Evolutionary conservation across 306 rosid species (phyloP).

Genomic region (Rosa chinensis): DNA sequence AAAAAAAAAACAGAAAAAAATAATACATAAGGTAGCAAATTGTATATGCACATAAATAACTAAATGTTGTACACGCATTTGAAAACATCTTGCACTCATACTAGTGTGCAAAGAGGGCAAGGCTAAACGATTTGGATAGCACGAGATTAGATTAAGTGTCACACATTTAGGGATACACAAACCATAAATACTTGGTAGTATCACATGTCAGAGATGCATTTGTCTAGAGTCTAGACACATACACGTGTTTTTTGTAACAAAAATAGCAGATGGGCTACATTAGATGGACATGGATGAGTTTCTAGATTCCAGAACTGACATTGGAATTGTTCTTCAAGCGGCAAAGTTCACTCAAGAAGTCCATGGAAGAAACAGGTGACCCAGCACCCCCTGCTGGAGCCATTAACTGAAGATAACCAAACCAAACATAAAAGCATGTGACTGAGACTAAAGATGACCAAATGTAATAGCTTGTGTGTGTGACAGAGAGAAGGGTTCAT

Average conservation of each 20-base stretch:
- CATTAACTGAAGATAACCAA: conserved; percentile 38
- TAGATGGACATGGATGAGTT: background rate
- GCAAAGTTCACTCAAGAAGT: conserved; percentile 68
- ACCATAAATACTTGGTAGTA: background rate
- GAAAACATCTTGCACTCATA: background rate
- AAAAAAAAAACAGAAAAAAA: background rate
- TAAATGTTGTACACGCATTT: background rate
- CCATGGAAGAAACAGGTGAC: conserved; percentile 43
- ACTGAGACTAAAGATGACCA: conserved; percentile 1
- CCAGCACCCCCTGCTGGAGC: conserved; percentile 34
- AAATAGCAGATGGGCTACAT: background rate
- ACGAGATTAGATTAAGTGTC: background rate
- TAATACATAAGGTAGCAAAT: background rate
- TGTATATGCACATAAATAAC: background rate
- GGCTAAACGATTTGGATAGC: background rate
- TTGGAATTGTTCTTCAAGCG: conserved; percentile 39
- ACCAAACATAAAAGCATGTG: background rate
- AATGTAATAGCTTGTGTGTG: background rate
- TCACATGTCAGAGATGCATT: background rate
- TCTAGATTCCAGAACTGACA: conserved; percentile 35
- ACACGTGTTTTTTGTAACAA: background rate
- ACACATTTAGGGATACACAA: background rate
- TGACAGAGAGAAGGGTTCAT: background rate
- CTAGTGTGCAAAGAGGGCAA: background rate
- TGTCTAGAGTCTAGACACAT: background rate